Conservation (phyloP, 129 eudicot species). For the Helianthus tuberosus region DNA sequence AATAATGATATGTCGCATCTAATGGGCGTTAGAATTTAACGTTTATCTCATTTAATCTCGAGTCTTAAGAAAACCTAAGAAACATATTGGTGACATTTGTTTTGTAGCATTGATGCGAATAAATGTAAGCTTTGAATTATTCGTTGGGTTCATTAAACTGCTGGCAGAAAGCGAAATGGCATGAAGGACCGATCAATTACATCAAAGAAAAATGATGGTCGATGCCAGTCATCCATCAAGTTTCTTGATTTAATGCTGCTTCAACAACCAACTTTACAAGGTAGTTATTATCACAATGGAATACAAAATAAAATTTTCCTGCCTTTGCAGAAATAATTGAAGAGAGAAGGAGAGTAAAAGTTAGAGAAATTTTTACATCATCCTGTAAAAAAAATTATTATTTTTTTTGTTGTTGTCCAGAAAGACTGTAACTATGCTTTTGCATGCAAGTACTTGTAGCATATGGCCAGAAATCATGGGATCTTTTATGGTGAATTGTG, state of each 20-base stretch:
- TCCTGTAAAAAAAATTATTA: conserved; percentile 9
- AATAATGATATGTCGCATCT: conserved; percentile 22
- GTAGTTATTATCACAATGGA: conserved; percentile 40
- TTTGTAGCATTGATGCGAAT: conserved; percentile 38
- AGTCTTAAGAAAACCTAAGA: conserved; percentile 26
- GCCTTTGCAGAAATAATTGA: conserved; percentile 42
- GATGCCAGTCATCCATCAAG: conserved; percentile 40
- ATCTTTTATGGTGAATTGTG: conserved; percentile 29
- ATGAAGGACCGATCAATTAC: conserved; percentile 49
- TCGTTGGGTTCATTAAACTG: conserved; percentile 45
- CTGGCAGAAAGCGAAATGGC: conserved; percentile 58
- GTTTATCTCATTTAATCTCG: conserved; percentile 12
- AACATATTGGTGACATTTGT: conserved; percentile 34
- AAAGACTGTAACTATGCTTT: conserved; percentile 18
- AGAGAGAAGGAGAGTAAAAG: conserved; percentile 33
- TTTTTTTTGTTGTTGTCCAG: background rate
- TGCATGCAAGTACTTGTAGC: conserved; percentile 28
- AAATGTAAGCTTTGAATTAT: conserved; percentile 42
- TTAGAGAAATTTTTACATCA: background rate
- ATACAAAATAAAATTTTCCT: conserved; percentile 25
- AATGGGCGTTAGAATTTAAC: conserved; percentile 9
- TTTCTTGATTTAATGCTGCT: conserved; percentile 40
- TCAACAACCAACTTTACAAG: conserved; percentile 53
- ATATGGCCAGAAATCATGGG: conserved; percentile 30
- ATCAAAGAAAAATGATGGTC: conserved; percentile 48